These are phyloP conservation scores for Talaromyces borbonicus DNA, from an alignment of 495 filamentous ascomycete species.

Conservation along the genomic window DNA sequence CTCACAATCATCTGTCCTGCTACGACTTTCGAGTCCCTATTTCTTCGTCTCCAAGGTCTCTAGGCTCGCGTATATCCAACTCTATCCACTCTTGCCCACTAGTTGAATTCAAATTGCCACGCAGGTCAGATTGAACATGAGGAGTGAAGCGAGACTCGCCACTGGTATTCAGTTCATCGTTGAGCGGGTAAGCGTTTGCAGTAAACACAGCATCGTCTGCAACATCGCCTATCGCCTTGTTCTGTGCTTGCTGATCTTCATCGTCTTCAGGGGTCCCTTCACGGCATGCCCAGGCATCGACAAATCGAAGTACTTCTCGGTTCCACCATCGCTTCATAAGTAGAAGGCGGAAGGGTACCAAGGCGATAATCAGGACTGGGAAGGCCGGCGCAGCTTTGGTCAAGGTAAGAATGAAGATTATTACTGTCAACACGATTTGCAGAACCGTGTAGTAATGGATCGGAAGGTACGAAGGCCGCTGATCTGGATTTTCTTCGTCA, in stretches of 20 bases:
- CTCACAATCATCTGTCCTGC: not conserved
- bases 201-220: slow-evolving; percentile 8
- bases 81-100: slow-evolving; percentile 1
- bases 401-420: slow-evolving; percentile 56
- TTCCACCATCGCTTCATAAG: slow-evolving; percentile 58
- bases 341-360: slow-evolving; percentile 52
- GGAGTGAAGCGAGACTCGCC: not conserved
- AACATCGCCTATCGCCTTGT: not conserved
- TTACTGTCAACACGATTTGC: slow-evolving; percentile 50
- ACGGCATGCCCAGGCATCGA: slow-evolving; percentile 64
- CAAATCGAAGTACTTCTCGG: slow-evolving; percentile 49
- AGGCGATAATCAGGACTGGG: slow-evolving; percentile 55
- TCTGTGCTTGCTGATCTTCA: slow-evolving; percentile 28
- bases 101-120: not conserved
- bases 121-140: not conserved
- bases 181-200: slow-evolving; percentile 1
- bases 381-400: slow-evolving; percentile 56
- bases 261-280: slow-evolving; percentile 55
- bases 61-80: not conserved
- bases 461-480: slow-evolving; percentile 36
- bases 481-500: not conserved
- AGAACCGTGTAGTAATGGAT: slow-evolving; percentile 54
- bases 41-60: not conserved
- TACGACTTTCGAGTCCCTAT: not conserved
- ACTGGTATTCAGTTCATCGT: not conserved